Evolutionary conservation across 2,329 filamentous ascomycete genomes (phyloP), one percentile per base, ranked within the genome.

Genomic region (Pseudogymnoascus sp.): DNA sequence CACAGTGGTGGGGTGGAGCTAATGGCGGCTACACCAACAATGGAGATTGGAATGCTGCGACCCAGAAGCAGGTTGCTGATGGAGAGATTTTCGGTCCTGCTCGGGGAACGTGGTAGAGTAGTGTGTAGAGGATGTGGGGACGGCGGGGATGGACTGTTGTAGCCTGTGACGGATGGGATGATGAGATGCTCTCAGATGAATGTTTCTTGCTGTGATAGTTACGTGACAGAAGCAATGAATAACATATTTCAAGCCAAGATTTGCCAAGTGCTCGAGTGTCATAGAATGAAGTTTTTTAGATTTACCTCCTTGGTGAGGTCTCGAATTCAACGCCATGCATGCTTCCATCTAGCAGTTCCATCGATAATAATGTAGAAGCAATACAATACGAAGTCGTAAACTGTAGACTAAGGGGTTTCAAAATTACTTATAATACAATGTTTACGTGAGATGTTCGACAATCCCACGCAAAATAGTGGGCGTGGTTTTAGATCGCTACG

Each of bases 21-120:
- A 84, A 84, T 8, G 87, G 87, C 66, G 71, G 42, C 64, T 56
- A 11, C n/a, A 56, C 25, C 11, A 56, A 56, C n/a, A 56, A 56
- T 56, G 46, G 46, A 34, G 46, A 56, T 28, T 50, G 61, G 14
- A 68, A 69, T 46, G 62, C 78, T 1, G 88, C 87, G 7, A 74
- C 89, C n/a, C 81, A 84, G 73, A 75, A 76, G 14, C 76, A 77
- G 8, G 67, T 89, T 10, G 69, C 77, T 0, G 70, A 78, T 1
- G 87, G 86, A 0, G 70, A 84, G 73, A 84, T 75, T 0, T 90
- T 89, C 75, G 87, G 87, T 5, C 87, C 87, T 56, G 46, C 46
- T 56, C 46, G 46, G 10, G 46, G 46, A 2, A 56, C 46, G n/a
- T 56, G 46, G 46, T 56, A 56, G 25, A 18, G 11, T 18, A 56